Evolutionary conservation across 2,329 filamentous ascomycete species (phyloP).

Genomic region (Dactylella cylindrospora): DNA sequence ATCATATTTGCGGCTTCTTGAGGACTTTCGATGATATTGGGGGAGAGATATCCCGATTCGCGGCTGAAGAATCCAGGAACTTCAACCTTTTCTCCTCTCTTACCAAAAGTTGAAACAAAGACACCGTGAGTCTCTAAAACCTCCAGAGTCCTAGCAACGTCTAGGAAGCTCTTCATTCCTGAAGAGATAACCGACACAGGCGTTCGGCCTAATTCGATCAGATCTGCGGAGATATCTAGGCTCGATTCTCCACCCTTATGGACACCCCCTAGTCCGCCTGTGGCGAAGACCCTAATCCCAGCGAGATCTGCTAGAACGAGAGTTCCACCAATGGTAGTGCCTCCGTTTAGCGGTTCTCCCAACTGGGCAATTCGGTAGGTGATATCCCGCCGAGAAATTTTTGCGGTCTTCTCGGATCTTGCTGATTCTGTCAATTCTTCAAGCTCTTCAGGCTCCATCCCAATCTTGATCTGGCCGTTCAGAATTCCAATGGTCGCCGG

Average conservation of each 20-base stretch:
- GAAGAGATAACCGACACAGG: conserved; percentile 84
- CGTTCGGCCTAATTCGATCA: conserved; percentile 89
- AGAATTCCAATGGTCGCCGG: conserved; percentile 90
- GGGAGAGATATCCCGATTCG: conserved; percentile 80
- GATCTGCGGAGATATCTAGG: conserved; percentile 92
- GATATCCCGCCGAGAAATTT: conserved; percentile 84
- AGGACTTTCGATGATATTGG: conserved; percentile 71
- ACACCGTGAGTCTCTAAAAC: conserved; percentile 69
- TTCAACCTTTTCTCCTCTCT: conserved; percentile 66
- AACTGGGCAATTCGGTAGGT: conserved; percentile 78
- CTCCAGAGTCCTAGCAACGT: conserved; percentile 86
- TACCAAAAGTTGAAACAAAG: conserved; percentile 81
- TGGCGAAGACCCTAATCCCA: conserved; percentile 90
- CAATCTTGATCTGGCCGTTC: conserved; percentile 78
- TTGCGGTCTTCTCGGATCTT: conserved; percentile 68
- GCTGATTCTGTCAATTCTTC: conserved; percentile 67
- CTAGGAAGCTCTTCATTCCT: conserved; percentile 94
- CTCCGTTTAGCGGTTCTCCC: conserved; percentile 68
- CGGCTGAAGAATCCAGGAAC: conserved; percentile 93
- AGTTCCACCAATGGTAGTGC: conserved; percentile 89
- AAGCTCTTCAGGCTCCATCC: conserved; percentile 71
- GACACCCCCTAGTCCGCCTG: conserved; percentile 89
- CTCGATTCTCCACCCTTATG: conserved; percentile 82
- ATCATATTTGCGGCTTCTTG: conserved; percentile 87
- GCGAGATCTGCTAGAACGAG: conserved; percentile 85